A percentile compares a stretch with the other conserved stretches of the same genome.
Evolutionary conservation across 2,329 filamentous ascomycete genomes (phyloP).

Genomic region (Geosmithia putterillii): DNA sequence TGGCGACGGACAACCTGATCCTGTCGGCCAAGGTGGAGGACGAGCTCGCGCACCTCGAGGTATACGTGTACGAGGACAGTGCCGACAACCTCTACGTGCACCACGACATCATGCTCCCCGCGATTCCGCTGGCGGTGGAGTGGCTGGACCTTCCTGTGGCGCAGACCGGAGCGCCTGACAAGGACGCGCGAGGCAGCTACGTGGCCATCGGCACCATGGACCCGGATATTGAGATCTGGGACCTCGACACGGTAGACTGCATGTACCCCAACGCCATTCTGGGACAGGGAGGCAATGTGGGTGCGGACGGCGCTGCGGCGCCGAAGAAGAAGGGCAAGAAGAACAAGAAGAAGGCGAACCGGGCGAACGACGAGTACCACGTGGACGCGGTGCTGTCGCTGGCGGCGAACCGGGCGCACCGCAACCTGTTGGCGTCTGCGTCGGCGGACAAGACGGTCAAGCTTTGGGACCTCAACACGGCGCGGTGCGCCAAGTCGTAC

Average conservation of each 20-base stretch:
- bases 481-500: slow-evolving; percentile 92
- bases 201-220: slow-evolving; percentile 96
- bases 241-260: slow-evolving; percentile 88
- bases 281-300: slow-evolving; percentile 52
- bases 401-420: slow-evolving; percentile 83
- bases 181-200: slow-evolving; percentile 69
- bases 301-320: slow-evolving; percentile 21
- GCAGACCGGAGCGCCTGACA: slow-evolving; percentile 43
- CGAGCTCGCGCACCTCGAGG: slow-evolving; percentile 89
- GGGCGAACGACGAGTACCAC: slow-evolving; percentile 84
- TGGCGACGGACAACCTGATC: slow-evolving; percentile 86
- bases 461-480: slow-evolving; percentile 90
- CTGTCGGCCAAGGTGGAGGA: slow-evolving; percentile 92
- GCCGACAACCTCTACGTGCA: slow-evolving; percentile 97
- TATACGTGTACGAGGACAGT: slow-evolving; percentile 93
- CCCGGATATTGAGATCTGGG: slow-evolving; percentile 97
- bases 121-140: slow-evolving; percentile 88
- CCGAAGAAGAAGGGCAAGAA: slow-evolving; percentile 57
- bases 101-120: slow-evolving; percentile 98
- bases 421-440: slow-evolving; percentile 85
- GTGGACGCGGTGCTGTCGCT: slow-evolving; percentile 88
- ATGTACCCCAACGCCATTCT: slow-evolving; percentile 98
- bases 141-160: slow-evolving; percentile 91
- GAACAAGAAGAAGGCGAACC: slow-evolving; percentile 83
- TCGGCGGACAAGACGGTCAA: slow-evolving; percentile 97